Percentiles rank a stretch among this genome's conserved stretches.
phyloP scores from a whole-genome alignment of 2,329 filamentous ascomycete genomes.

The Colletotrichum sp. region DNA sequence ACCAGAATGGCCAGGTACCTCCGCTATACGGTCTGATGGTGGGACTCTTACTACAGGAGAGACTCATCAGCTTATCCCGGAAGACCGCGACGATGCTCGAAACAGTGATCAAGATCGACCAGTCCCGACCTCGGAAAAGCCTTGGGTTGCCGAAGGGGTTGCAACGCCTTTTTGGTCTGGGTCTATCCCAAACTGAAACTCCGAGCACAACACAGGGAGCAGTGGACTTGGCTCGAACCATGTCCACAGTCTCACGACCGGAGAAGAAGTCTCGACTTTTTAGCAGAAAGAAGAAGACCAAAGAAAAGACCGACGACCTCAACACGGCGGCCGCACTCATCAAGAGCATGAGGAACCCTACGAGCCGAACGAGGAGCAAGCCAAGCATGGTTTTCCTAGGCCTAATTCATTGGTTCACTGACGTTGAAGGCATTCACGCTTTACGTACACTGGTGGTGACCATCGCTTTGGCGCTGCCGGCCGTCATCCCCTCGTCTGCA shows the following conservation, averaged over 20 bases:
- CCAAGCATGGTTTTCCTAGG: neutral
- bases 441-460: rapidly evolving
- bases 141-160: neutral
- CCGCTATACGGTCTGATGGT: neutral
- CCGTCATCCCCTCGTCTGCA: neutral
- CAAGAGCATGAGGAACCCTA: neutral
- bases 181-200: neutral
- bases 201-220: neutral
- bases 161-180: neutral
- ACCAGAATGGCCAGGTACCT: neutral
- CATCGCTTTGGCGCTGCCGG: neutral
- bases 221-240: neutral
- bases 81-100: neutral
- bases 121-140: neutral
- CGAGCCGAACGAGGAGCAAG: neutral
- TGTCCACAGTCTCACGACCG: neutral
- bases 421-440: neutral
- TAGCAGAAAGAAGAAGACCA: neutral
- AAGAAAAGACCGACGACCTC: neutral
- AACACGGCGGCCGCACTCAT: neutral
- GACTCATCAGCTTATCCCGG: neutral
- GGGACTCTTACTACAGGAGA: neutral
- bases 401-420: neutral
- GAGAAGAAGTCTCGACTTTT: neutral
- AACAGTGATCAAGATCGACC: neutral